These are phyloP conservation scores for Corymbia calophylla DNA, from an alignment of 441 rosid species.

Conservation along the genomic window DNA sequence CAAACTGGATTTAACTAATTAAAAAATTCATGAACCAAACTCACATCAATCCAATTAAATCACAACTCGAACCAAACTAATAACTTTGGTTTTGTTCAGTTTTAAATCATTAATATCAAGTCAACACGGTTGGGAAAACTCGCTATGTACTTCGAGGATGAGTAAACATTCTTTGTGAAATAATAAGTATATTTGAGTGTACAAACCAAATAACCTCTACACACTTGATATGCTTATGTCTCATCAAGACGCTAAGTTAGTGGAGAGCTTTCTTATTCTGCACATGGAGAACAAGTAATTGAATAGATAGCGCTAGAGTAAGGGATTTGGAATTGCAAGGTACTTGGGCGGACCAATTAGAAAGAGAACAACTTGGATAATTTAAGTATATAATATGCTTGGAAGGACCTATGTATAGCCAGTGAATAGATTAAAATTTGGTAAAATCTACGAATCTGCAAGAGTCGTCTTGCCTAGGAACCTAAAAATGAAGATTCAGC, in stretches of 20 bases:
- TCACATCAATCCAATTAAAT: not conserved
- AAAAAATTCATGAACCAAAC: not conserved
- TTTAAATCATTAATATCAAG: not conserved
- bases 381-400: too few relatives aligned
- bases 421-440: not conserved
- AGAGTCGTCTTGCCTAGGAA: accelerated
- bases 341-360: not conserved
- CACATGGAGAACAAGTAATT: not conserved
- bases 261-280: not conserved
- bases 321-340: not conserved
- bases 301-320: not conserved
- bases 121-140: not conserved
- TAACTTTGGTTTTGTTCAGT: not conserved
- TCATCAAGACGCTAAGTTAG: not conserved
- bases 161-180: not conserved
- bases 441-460: not conserved
- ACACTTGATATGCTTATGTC: not conserved
- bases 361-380: too few relatives aligned
- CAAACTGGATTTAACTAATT: not conserved
- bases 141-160: not conserved
- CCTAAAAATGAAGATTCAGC: not conserved
- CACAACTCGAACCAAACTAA: not conserved
- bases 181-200: not conserved
- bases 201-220: too few relatives aligned
- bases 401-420: not conserved